Percentiles rank a stretch among this genome's conserved stretches.
Conservation (phyloP, 148 eudicot species). For the Rhododendron henanense region DNA sequence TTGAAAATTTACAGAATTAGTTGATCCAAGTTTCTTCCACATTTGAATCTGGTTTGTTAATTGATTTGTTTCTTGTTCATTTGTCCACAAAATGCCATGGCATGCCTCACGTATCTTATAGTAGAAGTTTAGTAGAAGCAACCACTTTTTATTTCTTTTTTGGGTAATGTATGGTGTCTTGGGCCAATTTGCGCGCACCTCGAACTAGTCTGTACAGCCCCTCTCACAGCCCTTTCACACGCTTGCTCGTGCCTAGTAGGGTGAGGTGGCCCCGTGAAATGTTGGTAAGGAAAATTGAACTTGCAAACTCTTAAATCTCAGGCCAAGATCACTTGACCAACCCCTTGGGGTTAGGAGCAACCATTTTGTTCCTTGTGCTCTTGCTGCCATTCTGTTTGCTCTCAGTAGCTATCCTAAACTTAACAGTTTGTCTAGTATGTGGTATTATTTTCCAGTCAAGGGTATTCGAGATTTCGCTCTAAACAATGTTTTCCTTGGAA, state of each 20-base stretch:
- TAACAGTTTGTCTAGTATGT: not conserved
- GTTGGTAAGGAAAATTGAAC: too few relatives aligned
- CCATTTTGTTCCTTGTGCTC: not conserved
- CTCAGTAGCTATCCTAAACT: not conserved
- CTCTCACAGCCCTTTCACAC: too few relatives aligned
- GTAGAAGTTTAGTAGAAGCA: not conserved
- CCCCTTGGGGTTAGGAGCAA: too few relatives aligned
- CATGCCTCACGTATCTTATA: not conserved
- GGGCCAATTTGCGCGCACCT: too few relatives aligned
- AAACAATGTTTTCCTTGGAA: not conserved
- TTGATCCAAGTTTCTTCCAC: not conserved
- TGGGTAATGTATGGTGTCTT: too few relatives aligned
- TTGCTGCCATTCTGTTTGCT: not conserved
- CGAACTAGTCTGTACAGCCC: too few relatives aligned
- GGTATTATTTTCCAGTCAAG: not conserved
- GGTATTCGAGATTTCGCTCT: not conserved
- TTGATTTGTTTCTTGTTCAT: not conserved
- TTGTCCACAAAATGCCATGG: not conserved
- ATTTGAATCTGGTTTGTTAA: not conserved
- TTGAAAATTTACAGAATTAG: constrained; percentile 4
- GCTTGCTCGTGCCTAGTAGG: too few relatives aligned
- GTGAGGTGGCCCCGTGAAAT: too few relatives aligned
- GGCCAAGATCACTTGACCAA: too few relatives aligned
- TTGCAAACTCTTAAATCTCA: too few relatives aligned
- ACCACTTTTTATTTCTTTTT: too few relatives aligned